A percentile compares a stretch with the other conserved stretches of the same genome.
Conservation (phyloP, 495 filamentous ascomycete genomes). For the Coniosporium apollinis region DNA sequence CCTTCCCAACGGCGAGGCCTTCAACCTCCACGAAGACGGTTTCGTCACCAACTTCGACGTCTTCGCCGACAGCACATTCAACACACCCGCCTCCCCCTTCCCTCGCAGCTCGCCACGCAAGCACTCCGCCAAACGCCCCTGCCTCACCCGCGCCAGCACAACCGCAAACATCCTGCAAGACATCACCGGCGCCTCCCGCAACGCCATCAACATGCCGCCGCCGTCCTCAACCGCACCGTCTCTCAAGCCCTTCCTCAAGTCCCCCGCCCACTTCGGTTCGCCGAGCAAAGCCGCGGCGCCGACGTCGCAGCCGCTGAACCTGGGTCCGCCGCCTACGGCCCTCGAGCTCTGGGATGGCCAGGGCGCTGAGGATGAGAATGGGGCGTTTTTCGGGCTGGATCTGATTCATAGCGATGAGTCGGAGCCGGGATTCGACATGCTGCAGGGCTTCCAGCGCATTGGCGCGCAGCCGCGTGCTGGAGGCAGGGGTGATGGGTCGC, state of each 20-base stretch:
- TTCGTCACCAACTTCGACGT: constrained; percentile 46
- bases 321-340: too few species aligned
- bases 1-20: constrained; percentile 25
- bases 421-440: constrained; percentile 55
- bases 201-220: constrained; percentile 6
- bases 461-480: constrained; percentile 26
- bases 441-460: constrained; percentile 83
- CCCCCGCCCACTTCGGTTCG: constrained; percentile 13
- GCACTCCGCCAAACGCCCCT: constrained; percentile 46
- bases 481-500: constrained; percentile 5
- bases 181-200: constrained; percentile 32
- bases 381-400: constrained; percentile 47
- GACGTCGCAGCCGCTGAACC: constrained; percentile 13
- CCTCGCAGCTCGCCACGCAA: constrained; percentile 63
- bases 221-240: constrained; percentile 6
- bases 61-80: constrained; percentile 45
- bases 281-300: constrained; percentile 14
- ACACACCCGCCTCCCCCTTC: constrained; percentile 31
- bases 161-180: constrained; percentile 46
- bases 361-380: constrained; percentile 33
- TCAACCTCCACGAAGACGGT: constrained; percentile 26
- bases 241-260: constrained; percentile 19
- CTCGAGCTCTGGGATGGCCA: constrained; percentile 22
- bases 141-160: constrained; percentile 39
- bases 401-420: constrained; percentile 36